Evolutionary conservation across 441 rosid species (phyloP).

Genomic region (Sinapis alba): DNA sequence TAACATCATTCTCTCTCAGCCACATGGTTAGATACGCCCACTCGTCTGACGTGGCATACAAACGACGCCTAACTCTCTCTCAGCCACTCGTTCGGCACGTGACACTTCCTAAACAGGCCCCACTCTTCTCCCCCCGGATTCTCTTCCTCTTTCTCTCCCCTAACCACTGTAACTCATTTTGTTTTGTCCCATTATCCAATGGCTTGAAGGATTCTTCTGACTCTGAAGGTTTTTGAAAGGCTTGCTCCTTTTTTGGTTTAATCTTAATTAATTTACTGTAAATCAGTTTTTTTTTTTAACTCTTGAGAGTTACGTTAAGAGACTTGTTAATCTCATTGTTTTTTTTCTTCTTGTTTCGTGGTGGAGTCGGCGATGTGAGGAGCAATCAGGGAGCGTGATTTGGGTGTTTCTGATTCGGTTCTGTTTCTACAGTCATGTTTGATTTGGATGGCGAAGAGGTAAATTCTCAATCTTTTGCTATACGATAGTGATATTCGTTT

Average conservation of each 20-base stretch:
- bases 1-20: constrained; percentile 41
- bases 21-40: constrained; percentile 59
- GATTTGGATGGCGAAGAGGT: constrained; percentile 99
- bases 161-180: constrained; percentile 5
- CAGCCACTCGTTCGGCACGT: constrained; percentile 41
- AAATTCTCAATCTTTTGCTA: background rate
- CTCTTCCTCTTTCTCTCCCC: too few relatives aligned
- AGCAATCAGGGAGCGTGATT: constrained; percentile 34
- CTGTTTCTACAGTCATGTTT: constrained; percentile 69
- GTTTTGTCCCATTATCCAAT: background rate
- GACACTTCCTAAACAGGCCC: constrained; percentile 40
- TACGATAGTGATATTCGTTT: too few relatives aligned
- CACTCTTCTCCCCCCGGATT: background rate
- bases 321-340: constrained; percentile 20
- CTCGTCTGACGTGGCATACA: constrained; percentile 52
- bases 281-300: background rate
- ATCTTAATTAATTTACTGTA: background rate
- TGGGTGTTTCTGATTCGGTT: constrained; percentile 37
- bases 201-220: constrained; percentile 1
- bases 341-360: background rate
- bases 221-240: constrained; percentile 24
- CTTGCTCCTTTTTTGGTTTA: background rate
- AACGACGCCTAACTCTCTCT: background rate
- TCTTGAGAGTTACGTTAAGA: constrained; percentile 17
- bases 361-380: constrained; percentile 70